Conservation (phyloP, 768 basidiomycete genomes). For the Trichaptum fuscoviolaceum region DNA sequence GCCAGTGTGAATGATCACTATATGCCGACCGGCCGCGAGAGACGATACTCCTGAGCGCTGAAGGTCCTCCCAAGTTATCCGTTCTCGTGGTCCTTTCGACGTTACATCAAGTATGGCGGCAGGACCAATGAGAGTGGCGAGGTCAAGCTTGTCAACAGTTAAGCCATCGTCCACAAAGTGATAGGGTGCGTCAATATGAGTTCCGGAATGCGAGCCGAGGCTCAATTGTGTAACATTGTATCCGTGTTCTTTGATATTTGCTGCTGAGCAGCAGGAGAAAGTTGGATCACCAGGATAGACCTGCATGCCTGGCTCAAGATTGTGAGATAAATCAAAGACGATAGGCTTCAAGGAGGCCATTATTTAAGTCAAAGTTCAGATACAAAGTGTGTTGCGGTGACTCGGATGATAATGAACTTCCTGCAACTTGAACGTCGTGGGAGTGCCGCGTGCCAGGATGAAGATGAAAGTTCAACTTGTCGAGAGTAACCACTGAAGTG, state of each 20-base stretch:
- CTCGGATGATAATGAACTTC: no score
- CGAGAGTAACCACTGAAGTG: no score
- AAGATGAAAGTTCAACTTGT: no score
- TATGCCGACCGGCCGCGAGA: conserved; percentile 10
- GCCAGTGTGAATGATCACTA: conserved; percentile 59
- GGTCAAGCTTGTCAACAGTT: conserved; percentile 53
- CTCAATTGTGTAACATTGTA: conserved; percentile 48
- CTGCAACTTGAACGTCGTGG: no score
- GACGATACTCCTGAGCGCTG: conserved; percentile 23
- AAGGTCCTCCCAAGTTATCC: conserved; percentile 51
- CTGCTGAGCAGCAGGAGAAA: conserved; percentile 33
- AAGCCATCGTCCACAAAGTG: conserved; percentile 60
- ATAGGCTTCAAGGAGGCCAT: background rate
- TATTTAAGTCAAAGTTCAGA: background rate
- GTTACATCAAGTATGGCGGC: conserved; percentile 52
- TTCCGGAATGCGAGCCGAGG: conserved; percentile 68
- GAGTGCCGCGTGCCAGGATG: no score
- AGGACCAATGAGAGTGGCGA: conserved; percentile 49
- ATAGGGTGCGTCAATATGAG: conserved; percentile 74
- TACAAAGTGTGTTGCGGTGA: background rate
- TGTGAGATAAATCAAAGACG: conserved; percentile 18
- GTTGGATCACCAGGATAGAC: conserved; percentile 54
- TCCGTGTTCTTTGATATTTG: conserved; percentile 40
- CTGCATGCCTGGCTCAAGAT: conserved; percentile 26
- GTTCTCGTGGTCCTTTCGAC: conserved; percentile 34